phyloP scores from a whole-genome alignment of 1,139 yeast species.

The Hanseniaspora sp. region DNA sequence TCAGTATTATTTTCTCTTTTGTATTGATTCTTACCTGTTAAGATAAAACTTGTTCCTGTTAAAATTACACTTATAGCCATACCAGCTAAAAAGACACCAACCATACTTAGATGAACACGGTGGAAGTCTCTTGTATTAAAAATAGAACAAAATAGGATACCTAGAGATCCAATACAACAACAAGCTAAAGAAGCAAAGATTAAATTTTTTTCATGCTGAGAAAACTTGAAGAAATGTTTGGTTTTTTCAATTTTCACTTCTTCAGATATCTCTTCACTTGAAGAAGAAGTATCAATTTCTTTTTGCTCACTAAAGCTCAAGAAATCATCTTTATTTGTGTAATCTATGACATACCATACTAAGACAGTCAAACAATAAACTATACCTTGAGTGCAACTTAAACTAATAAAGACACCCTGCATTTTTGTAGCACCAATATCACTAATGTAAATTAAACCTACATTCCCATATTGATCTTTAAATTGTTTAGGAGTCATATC shows the following conservation, averaged over 20 bases:
- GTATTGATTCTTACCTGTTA: constrained; percentile 48
- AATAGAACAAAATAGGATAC: constrained; percentile 62
- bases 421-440: constrained; percentile 77
- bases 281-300: background rate
- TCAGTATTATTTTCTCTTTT: constrained; percentile 3
- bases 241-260: background rate
- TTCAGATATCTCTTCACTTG: background rate
- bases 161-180: constrained; percentile 61
- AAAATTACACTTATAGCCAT: constrained; percentile 54
- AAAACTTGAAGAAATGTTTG: constrained; percentile 26
- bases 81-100: constrained; percentile 61
- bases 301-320: background rate
- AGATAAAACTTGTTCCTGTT: constrained; percentile 47
- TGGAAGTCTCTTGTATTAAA: constrained; percentile 56
- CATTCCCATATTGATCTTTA: constrained; percentile 7
- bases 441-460: constrained; percentile 49
- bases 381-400: constrained; percentile 68
- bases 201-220: constrained; percentile 30
- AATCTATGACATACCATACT: constrained; percentile 28
- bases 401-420: constrained; percentile 73
- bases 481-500: constrained; percentile 34
- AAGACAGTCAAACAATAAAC: constrained; percentile 51
- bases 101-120: constrained; percentile 57
- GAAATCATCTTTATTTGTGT: constrained; percentile 21
- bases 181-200: constrained; percentile 29